These are phyloP conservation scores for Exophiala dermatitidis DNA, from an alignment of 2,329 filamentous ascomycete species.

Conservation along the genomic window DNA sequence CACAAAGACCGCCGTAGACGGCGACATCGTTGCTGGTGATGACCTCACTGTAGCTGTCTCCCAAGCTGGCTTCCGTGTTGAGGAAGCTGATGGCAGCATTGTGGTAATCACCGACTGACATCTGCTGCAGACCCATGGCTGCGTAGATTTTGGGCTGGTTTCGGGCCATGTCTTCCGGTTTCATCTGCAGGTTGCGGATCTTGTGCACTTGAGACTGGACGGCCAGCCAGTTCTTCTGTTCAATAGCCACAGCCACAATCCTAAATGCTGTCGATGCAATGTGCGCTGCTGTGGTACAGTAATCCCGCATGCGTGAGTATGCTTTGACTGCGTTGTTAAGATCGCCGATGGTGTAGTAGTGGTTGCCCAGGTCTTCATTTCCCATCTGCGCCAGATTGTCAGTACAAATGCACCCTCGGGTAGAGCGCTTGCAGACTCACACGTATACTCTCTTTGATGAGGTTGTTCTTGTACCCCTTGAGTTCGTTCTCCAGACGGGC, in stretches of 20 bases:
- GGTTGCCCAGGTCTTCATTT: slow-evolving; percentile 81
- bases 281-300: slow-evolving; percentile 75
- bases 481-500: slow-evolving; percentile 75
- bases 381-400: slow-evolving; percentile 60
- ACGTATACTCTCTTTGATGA: slow-evolving; percentile 93
- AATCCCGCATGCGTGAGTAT: slow-evolving; percentile 81
- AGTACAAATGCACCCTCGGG: background rate
- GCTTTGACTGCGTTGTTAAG: slow-evolving; percentile 65
- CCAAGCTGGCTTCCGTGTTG: slow-evolving; percentile 48
- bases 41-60: slow-evolving; percentile 59
- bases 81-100: slow-evolving; percentile 70
- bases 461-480: slow-evolving; percentile 89
- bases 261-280: slow-evolving; percentile 75
- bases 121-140: slow-evolving; percentile 55
- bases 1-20: slow-evolving; percentile 82
- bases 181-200: slow-evolving; percentile 45
- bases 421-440: slow-evolving; percentile 44
- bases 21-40: slow-evolving; percentile 82
- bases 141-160: slow-evolving; percentile 58
- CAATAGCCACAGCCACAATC: slow-evolving; percentile 66
- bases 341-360: slow-evolving; percentile 72
- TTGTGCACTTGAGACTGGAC: slow-evolving; percentile 57
- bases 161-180: slow-evolving; percentile 52
- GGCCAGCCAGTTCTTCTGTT: slow-evolving; percentile 68
- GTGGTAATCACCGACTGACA: slow-evolving; percentile 50